A percentile compares a stretch with the other conserved stretches of the same genome.
Conservation (phyloP, 768 basidiomycete species). For the Lactifluus piperatus region DNA sequence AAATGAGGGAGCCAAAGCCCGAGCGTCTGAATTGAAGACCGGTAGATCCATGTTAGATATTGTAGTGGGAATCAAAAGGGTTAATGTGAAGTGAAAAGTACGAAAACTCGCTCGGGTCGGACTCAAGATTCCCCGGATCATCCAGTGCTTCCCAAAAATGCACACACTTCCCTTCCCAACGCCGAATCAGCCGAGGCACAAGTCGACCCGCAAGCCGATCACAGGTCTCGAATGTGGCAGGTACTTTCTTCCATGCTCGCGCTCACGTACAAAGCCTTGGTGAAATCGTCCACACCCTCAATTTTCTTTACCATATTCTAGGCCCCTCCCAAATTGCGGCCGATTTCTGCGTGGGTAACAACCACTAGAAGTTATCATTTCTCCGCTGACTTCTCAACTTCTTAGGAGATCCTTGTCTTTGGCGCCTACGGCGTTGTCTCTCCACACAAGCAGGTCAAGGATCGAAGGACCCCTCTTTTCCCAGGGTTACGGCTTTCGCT, state of each 20-base stretch:
- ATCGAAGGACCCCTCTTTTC: conserved; percentile 1
- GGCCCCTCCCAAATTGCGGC: conserved; percentile 2
- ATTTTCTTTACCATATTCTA: conserved; percentile 3
- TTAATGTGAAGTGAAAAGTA: neutral
- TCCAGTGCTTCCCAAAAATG: neutral
- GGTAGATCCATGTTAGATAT: neutral
- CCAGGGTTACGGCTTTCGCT: conserved; percentile 15
- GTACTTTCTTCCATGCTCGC: conserved; percentile 3
- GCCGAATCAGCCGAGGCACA: neutral
- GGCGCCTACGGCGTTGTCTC: neutral
- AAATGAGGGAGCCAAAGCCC: neutral
- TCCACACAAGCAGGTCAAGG: neutral
- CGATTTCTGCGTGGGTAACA: neutral
- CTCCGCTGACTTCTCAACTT: neutral
- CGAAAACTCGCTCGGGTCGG: no score
- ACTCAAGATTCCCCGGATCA: neutral
- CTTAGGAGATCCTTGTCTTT: neutral
- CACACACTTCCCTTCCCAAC: neutral
- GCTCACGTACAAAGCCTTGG: neutral
- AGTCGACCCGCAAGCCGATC: conserved; percentile 5
- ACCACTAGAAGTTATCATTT: conserved; percentile 2
- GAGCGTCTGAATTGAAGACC: neutral
- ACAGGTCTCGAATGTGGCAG: conserved; percentile 3
- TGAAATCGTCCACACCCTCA: neutral
- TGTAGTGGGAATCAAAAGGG: neutral